Conservation (phyloP, 805 yeast species). For the Saccharomycopsis sp. region DNA sequence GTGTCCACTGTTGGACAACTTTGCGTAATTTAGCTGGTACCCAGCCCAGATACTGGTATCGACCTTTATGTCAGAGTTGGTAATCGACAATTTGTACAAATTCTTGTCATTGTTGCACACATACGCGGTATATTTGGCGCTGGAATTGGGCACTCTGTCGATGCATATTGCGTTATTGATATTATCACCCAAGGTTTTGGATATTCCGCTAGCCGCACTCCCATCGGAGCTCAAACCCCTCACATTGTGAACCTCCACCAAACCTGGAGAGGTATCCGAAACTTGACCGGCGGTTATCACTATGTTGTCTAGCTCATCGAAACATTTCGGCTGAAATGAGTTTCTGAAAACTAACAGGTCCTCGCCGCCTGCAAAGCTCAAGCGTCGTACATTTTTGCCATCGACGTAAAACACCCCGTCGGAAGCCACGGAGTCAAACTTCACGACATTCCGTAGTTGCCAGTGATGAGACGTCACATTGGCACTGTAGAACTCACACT, state of each 20-base stretch:
- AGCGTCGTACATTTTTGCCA: slow-evolving; percentile 43
- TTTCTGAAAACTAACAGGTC: slow-evolving; percentile 37
- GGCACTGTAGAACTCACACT: slow-evolving; percentile 23
- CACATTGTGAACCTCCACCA: background rate
- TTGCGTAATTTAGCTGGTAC: slow-evolving; percentile 70
- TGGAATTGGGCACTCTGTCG: slow-evolving; percentile 34
- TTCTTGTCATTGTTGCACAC: slow-evolving; percentile 81
- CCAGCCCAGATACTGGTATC: slow-evolving; percentile 42
- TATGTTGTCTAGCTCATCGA: slow-evolving; percentile 48
- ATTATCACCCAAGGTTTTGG: slow-evolving; percentile 60
- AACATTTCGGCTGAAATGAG: slow-evolving; percentile 65
- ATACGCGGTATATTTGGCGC: slow-evolving; percentile 44
- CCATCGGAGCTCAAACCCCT: background rate
- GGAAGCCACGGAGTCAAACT: slow-evolving; percentile 37
- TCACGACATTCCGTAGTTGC: slow-evolving; percentile 75
- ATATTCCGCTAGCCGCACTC: slow-evolving; percentile 41
- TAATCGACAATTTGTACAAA: slow-evolving; percentile 58
- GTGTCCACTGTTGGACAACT: slow-evolving; percentile 55
- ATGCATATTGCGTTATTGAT: slow-evolving; percentile 75
- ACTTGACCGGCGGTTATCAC: slow-evolving; percentile 42
- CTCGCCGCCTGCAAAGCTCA: slow-evolving; percentile 35
- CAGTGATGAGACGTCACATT: slow-evolving; percentile 46
- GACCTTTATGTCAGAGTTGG: slow-evolving; percentile 39
- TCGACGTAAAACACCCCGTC: slow-evolving; percentile 51
- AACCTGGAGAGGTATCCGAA: slow-evolving; percentile 7